Percentiles rank a stretch among this genome's conserved stretches.
Conservation (phyloP, 352 stramenopile genomes). For the Phytophthora sp. region DNA sequence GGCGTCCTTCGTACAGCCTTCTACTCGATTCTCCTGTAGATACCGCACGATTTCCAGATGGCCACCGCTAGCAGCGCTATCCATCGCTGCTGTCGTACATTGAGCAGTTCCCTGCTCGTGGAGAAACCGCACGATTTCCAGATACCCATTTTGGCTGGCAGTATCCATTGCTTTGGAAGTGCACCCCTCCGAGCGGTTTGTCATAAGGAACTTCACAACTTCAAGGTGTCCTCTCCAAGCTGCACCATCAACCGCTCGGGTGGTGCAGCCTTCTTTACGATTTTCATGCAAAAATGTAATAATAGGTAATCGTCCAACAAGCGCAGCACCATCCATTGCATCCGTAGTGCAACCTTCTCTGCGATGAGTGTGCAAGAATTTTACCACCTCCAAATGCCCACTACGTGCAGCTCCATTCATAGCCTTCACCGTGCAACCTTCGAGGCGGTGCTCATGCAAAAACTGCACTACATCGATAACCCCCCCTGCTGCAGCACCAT, state of each 20-base stretch:
- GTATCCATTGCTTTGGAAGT: slow-evolving; percentile 36
- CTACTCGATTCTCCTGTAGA: slow-evolving; percentile 37
- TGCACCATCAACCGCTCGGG: slow-evolving; percentile 37
- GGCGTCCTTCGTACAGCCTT: slow-evolving; percentile 43
- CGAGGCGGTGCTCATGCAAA: slow-evolving; percentile 34
- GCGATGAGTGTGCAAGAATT: slow-evolving; percentile 33
- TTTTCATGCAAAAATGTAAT: slow-evolving; percentile 42
- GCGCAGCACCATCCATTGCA: slow-evolving; percentile 47
- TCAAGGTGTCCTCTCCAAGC: slow-evolving; percentile 40
- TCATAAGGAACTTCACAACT: slow-evolving; percentile 39
- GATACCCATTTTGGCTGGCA: slow-evolving; percentile 37
- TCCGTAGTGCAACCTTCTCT: slow-evolving; percentile 39
- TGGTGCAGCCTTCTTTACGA: slow-evolving; percentile 39
- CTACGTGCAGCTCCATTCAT: slow-evolving; percentile 40
- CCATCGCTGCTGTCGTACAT: slow-evolving; percentile 41
- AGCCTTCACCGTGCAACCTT: slow-evolving; percentile 39
- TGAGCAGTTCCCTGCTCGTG: slow-evolving; percentile 20
- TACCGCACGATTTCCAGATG: slow-evolving; percentile 39
- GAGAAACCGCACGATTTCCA: slow-evolving; percentile 32
- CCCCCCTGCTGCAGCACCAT: slow-evolving; percentile 33
- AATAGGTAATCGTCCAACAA: slow-evolving; percentile 35
- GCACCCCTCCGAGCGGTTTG: slow-evolving; percentile 36
- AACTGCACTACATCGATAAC: slow-evolving; percentile 38
- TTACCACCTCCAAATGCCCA: slow-evolving; percentile 35
- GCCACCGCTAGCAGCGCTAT: slow-evolving; percentile 33